phyloP scores from a whole-genome alignment of 2,329 filamentous ascomycete species.

The Cercospora beticola region DNA sequence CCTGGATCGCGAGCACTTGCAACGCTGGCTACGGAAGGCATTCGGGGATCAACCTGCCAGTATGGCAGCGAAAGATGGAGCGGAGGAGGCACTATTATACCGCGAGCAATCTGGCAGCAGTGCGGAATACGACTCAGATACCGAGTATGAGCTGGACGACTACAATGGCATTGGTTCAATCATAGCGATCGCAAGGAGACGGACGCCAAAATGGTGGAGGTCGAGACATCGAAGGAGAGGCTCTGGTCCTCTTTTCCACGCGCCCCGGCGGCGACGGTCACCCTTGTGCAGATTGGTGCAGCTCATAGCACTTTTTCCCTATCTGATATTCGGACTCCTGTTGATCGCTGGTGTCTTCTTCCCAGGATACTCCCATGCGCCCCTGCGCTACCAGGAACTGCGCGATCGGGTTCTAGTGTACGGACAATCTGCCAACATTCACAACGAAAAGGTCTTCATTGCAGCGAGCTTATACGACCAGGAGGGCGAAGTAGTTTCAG shows the following conservation, averaged over 20 bases:
- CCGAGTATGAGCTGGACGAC: constrained; percentile 20
- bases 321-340: constrained; percentile 32
- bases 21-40: background rate
- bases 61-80: constrained; percentile 18
- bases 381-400: constrained; percentile 52
- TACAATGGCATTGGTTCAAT: constrained; percentile 15
- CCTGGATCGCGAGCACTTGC: background rate
- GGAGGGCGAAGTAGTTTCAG: constrained; percentile 59
- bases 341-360: constrained; percentile 50
- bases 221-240: constrained; percentile 10
- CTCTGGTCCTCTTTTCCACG: constrained; percentile 17
- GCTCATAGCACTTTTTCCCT: constrained; percentile 18
- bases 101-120: constrained; percentile 15
- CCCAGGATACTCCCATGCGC: constrained; percentile 58
- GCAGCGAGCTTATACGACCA: constrained; percentile 69
- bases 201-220: constrained; percentile 16
- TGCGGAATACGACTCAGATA: constrained; percentile 16
- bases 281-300: constrained; percentile 19
- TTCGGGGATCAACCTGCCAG: background rate
- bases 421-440: constrained; percentile 47
- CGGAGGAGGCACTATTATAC: constrained; percentile 20
- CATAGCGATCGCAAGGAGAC: constrained; percentile 6
- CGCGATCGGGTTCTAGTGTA: constrained; percentile 37
- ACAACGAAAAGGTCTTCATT: constrained; percentile 69
- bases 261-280: constrained; percentile 23